A percentile compares a stretch with the other conserved stretches of the same genome.
These are phyloP conservation scores for Miscanthus lutarioriparius DNA, from an alignment of 176 grass and related monocot genomes.

Conservation along the genomic window DNA sequence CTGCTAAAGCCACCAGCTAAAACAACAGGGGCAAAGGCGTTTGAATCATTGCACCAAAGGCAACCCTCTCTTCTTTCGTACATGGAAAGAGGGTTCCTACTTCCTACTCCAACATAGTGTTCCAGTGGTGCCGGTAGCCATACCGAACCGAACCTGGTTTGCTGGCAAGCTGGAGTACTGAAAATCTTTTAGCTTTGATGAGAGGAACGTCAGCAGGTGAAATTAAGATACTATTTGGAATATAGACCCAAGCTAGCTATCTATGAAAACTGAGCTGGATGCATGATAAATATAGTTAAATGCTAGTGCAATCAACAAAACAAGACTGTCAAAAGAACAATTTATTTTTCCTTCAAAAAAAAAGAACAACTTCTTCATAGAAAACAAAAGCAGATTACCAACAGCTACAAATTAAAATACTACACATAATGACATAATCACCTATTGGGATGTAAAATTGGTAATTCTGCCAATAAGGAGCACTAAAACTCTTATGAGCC, in stretches of 20 bases:
- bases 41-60: conserved; percentile 21
- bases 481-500: not conserved
- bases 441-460: not conserved
- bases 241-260: not conserved
- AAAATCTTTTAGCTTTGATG: conserved; percentile 1
- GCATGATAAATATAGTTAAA: not conserved
- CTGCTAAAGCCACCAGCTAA: conserved; percentile 9
- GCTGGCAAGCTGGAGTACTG: conserved; percentile 18
- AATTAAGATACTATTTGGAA: not conserved
- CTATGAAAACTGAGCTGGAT: not conserved
- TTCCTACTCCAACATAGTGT: not conserved
- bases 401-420: not conserved
- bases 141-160: not conserved
- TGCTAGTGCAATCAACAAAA: not conserved
- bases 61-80: not conserved
- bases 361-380: not conserved
- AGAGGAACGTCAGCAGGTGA: not conserved
- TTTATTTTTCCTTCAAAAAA: not conserved
- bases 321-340: not conserved
- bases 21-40: not conserved
- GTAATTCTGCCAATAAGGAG: not conserved
- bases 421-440: not conserved
- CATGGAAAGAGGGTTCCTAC: not conserved
- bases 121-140: not conserved
- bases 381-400: not conserved